Conservation (phyloP, 139 green algal species). For the Edaphochlamys debaryana region DNA sequence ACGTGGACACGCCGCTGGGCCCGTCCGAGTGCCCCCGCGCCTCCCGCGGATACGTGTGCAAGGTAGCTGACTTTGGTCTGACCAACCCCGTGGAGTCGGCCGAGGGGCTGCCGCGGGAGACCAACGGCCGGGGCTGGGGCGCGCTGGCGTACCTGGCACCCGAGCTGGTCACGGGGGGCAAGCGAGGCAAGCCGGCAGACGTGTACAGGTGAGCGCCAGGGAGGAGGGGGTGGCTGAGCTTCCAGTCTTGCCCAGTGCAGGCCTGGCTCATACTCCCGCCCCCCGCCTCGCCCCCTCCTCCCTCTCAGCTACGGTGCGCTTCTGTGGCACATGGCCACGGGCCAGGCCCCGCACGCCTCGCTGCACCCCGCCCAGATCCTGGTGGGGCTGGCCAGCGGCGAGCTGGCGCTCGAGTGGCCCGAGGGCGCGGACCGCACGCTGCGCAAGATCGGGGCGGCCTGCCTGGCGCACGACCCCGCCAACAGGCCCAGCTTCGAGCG, state of each 20-base stretch:
- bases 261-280: neutral
- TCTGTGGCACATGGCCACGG: slow-evolving; percentile 27
- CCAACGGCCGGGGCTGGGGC: neutral
- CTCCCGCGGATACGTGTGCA: neutral
- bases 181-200: neutral
- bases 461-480: slow-evolving; percentile 17
- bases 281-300: neutral
- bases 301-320: slow-evolving; percentile 11
- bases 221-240: too few relatives aligned
- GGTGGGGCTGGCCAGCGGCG: slow-evolving; percentile 13
- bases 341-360: neutral
- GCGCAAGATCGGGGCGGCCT: slow-evolving; percentile 15
- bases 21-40: too few relatives aligned
- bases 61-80: neutral
- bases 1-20: too few relatives aligned
- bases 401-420: slow-evolving; percentile 27
- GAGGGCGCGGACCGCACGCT: neutral
- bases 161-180: neutral
- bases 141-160: neutral
- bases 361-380: slow-evolving; percentile 37
- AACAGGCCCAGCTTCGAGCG: neutral
- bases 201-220: neutral
- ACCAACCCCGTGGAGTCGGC: neutral
- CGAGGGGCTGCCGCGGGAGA: neutral
- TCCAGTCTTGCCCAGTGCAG: neutral